Percentiles rank a stretch among this genome's conserved stretches.
Evolutionary conservation across 2,329 filamentous ascomycete genomes (phyloP).

Genomic region (Phoma sp.): DNA sequence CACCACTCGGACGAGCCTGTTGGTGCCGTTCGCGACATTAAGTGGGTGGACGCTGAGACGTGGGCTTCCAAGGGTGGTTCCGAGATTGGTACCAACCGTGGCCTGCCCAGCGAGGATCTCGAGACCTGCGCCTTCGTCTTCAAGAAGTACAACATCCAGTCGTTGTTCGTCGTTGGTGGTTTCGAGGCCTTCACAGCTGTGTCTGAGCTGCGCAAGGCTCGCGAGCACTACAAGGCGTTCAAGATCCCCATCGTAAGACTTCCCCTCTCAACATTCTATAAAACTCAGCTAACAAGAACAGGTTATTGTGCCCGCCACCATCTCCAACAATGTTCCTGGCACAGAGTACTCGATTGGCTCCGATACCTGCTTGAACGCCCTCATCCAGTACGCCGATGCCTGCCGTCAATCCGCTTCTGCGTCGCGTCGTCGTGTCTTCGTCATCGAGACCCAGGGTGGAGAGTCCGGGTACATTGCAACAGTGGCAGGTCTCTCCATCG

Average conservation of each 20-base stretch:
- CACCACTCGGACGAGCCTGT: constrained; percentile 85
- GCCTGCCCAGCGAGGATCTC: constrained; percentile 86
- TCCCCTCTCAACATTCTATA: background rate
- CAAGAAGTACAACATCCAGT: constrained; percentile 85
- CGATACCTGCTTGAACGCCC: constrained; percentile 93
- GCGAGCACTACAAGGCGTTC: constrained; percentile 79
- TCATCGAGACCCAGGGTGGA: constrained; percentile 96
- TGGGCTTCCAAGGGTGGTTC: constrained; percentile 98
- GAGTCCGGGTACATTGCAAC: constrained; percentile 93
- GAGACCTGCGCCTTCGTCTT: constrained; percentile 82
- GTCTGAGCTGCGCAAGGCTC: constrained; percentile 81
- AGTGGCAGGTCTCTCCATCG: constrained; percentile 87
- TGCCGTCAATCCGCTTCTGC: constrained; percentile 97
- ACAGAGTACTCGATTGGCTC: constrained; percentile 97
- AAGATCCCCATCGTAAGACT: constrained; percentile 77
- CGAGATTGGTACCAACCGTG: constrained; percentile 97
- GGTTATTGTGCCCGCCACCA: constrained; percentile 89
- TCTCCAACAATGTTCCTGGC: constrained; percentile 97
- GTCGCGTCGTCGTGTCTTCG: constrained; percentile 90
- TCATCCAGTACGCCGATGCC: constrained; percentile 94
- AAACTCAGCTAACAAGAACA: constrained; percentile 51
- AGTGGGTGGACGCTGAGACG: constrained; percentile 91
- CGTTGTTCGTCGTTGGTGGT: constrained; percentile 88
- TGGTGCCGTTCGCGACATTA: constrained; percentile 81
- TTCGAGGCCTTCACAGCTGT: constrained; percentile 97